Percentiles rank a stretch among this genome's conserved stretches.
Evolutionary conservation across 1,284 basidiomycete genomes (phyloP).

Genomic region (Volvariella volvacea): DNA sequence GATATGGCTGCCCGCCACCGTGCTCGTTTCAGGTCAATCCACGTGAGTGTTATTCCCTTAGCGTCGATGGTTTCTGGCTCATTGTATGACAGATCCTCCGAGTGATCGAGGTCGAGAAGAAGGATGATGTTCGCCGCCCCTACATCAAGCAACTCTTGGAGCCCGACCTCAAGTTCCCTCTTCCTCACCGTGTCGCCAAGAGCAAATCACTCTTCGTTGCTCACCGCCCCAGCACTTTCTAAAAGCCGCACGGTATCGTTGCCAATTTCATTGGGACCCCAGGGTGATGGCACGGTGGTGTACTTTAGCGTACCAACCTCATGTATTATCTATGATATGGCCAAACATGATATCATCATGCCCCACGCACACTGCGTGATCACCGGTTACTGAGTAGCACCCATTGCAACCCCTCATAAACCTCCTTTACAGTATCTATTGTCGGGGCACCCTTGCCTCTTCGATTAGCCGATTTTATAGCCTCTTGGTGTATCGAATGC

Average conservation of each 20-base stretch:
- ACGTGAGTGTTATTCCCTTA: constrained; percentile 46
- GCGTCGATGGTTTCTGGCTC: constrained; percentile 6
- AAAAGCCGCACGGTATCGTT: constrained; percentile 11
- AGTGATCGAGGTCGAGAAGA: constrained; percentile 91
- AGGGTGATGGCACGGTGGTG: background rate
- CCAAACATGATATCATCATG: background rate
- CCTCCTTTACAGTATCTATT: constrained; percentile 14
- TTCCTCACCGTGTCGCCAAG: constrained; percentile 86
- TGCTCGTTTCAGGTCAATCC: constrained; percentile 98
- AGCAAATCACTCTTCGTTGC: constrained; percentile 70
- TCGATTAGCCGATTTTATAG: too few relatives aligned
- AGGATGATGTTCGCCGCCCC: constrained; percentile 86
- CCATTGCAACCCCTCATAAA: constrained; percentile 34
- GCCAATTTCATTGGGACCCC: background rate
- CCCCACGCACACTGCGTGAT: constrained; percentile 4
- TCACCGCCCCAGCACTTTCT: constrained; percentile 66
- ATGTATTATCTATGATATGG: constrained; percentile 1
- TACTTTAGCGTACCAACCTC: background rate
- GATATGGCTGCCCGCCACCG: constrained; percentile 99
- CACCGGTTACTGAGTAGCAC: constrained; percentile 30
- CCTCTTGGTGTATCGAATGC: too few relatives aligned
- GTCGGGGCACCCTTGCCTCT: constrained; percentile 11
- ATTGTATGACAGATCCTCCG: constrained; percentile 70
- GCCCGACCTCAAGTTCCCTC: constrained; percentile 94
- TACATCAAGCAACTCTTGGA: constrained; percentile 96